Evolutionary conservation across 2,329 filamentous ascomycete species (phyloP), one percentile per base, ranked within the genome.

Genomic region (Calonectria hongkongensis): DNA sequence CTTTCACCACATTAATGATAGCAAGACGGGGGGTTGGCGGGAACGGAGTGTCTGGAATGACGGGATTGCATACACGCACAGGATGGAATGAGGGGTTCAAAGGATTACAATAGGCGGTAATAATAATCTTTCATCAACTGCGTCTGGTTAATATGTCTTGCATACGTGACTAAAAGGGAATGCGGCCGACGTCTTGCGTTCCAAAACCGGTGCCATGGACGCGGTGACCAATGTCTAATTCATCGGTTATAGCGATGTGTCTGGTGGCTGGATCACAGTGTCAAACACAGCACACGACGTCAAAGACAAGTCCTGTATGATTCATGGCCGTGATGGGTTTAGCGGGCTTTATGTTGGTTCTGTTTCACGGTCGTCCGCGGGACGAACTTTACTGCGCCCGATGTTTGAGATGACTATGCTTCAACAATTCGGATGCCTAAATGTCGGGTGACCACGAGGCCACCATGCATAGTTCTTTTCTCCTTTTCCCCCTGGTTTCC

Each of bases 101-200:
- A 18, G 51, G 41, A 50, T 13, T 33, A 48, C 28, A 47, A 47
- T 63, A 58, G 47, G 33, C 16, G 56, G 47, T 71, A 68, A 71
- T 71, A 68, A 63, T 68, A 68, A 50, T 67, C 33, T 41, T 62
- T 48, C 30, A 66, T 45, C n/a, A 48, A 48, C n/a, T 21, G 51
- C 21, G 15, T 65, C 25, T 48, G 33, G 47, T 10, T 33, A 18
- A 18, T 27, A 16, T 70, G 60, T 66, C 50, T 65, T 27, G 62
- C 8, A 48, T 50, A 28, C 12, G 45, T 27, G 13, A 54, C 16
- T 16, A 27, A 18, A 27, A 16, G 12, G 68, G 68, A 70, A 70
- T 70, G 68, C 30, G 16, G 9, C 5, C 27, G 18, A 33, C 36
- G 27, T 21, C 4, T 45, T 51, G 47, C 66, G 45, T 51, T 51